Base-by-base conservation (phyloP, 306 rosid species). In the Vicia sativa region DNA sequence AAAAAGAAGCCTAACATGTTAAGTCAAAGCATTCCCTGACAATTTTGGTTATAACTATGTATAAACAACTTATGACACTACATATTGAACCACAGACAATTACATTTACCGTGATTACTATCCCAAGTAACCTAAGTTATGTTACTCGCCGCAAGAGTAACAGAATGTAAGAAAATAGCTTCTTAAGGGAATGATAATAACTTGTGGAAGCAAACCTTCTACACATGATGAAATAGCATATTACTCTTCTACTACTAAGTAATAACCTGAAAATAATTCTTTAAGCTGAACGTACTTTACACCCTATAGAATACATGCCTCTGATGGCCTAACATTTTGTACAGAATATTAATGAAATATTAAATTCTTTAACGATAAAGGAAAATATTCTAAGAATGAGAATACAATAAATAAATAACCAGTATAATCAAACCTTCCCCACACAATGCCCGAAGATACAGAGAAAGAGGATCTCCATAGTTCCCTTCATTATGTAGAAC, bases 401-500 rank as follows among this genome's bases (percentile, higher is more conserved):
- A 76, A 72, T 72, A 50, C 41, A 9, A 25, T 4, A n/a, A 42
- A 16, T 25, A 15, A 56, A 53, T 28, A 72, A 76, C 65, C 6
- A 42, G 14, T 62, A 80, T 31, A 74, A 34, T 49, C 68, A 68
- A 76, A 92, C 98, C 96, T 86, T 90, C 98, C 59, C 90, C 82
- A 70, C 98, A 87, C 80, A 92, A 83, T 65, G 96, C 98, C 43
- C 98, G 92, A 45, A 92, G 93, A 79, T 92, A 92, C 75, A 92
- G 79, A 26, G 98, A 90, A 53, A 92, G 92, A 55, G 98, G 98
- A 80, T 92, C 98, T 58, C 93, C 96, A 69, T 79, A 78, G 78
- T 82, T 85, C 80, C 96, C 98, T 70, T 83, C 93, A 77, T 70
- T 57, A 68, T 92, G 91, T 70, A 92, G 85, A 73, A 83, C 78